Conservation (phyloP, 371 early-diverging fungal genomes). For the Polyrhizophydium stewartii region DNA sequence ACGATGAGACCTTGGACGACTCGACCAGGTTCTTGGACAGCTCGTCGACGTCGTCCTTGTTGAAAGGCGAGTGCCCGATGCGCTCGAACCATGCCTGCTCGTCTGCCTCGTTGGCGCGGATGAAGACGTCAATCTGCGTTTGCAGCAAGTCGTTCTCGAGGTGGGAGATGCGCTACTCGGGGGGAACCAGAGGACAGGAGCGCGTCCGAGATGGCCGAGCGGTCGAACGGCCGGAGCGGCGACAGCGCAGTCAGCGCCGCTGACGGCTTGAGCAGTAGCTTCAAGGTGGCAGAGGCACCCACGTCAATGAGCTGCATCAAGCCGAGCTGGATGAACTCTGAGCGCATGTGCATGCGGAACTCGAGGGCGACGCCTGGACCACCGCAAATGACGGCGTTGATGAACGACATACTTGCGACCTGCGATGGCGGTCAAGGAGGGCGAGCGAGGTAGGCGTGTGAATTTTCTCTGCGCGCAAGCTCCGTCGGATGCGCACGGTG, state of each 20-base stretch:
- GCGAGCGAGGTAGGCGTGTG: too few relatives aligned
- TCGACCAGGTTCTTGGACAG: constrained; percentile 4
- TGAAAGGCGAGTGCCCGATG: background rate
- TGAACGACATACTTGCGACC: constrained; percentile 46
- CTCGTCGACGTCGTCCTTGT: constrained; percentile 1
- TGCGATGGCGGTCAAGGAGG: constrained; percentile 4
- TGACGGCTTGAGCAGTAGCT: too few relatives aligned
- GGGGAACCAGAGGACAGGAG: too few relatives aligned
- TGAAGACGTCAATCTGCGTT: constrained; percentile 46
- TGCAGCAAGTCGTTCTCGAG: constrained; percentile 45
- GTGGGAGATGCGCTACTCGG: constrained; percentile 28
- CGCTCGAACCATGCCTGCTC: constrained; percentile 5
- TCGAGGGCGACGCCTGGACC: constrained; percentile 42
- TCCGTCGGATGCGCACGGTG: too few relatives aligned
- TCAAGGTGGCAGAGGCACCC: background rate
- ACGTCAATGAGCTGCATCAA: constrained; percentile 41
- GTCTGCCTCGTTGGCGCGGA: constrained; percentile 38
- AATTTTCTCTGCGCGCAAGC: too few relatives aligned
- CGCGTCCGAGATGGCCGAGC: background rate
- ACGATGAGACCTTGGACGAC: constrained; percentile 13
- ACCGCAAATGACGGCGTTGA: constrained; percentile 48
- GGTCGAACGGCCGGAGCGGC: background rate
- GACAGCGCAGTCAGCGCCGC: too few relatives aligned
- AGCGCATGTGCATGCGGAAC: constrained; percentile 50
- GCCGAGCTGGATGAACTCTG: constrained; percentile 42